Conservation (phyloP, 352 stramenopile species). For the Pythium diclinum region DNA sequence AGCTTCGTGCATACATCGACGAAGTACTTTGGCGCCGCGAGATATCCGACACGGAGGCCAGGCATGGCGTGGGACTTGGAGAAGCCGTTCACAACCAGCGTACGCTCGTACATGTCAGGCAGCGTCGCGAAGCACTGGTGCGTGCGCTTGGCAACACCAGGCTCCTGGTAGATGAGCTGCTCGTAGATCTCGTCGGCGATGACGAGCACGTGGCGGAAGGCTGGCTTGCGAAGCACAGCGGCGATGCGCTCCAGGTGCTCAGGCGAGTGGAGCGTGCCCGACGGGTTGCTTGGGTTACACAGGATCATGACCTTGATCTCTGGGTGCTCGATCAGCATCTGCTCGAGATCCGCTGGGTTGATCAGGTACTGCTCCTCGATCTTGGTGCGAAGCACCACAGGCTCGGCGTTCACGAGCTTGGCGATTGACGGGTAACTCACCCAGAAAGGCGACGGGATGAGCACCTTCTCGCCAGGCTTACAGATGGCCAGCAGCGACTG, state of each 20-base stretch:
- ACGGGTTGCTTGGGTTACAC: conserved; percentile 96
- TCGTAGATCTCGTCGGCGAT: conserved; percentile 94
- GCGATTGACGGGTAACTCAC: conserved; percentile 97
- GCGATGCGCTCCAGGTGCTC: conserved; percentile 32
- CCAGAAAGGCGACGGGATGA: conserved; percentile 97
- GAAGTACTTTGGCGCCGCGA: conserved; percentile 79
- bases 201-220: conserved; percentile 58
- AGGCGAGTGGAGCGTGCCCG: conserved; percentile 69
- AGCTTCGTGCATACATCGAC: conserved; percentile 89
- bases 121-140: conserved; percentile 74
- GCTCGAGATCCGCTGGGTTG: conserved; percentile 73
- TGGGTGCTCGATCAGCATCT: conserved; percentile 62
- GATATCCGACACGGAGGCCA: conserved; percentile 92
- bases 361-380: conserved; percentile 91
- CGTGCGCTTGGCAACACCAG: conserved; percentile 44
- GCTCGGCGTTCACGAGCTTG: conserved; percentile 85
- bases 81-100: conserved; percentile 95
- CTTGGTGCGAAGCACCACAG: conserved; percentile 91
- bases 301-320: conserved; percentile 91
- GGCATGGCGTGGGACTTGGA: conserved; percentile 97
- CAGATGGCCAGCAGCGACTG: conserved; percentile 91
- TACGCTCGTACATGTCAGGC: conserved; percentile 88
- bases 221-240: conserved; percentile 29
- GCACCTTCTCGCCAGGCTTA: conserved; percentile 90
- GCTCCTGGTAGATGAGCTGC: conserved; percentile 87